A percentile compares a stretch with the other conserved stretches of the same genome.
These are phyloP conservation scores for Trichoderma gamsii DNA, from an alignment of 495 filamentous ascomycete genomes.

Conservation along the genomic window DNA sequence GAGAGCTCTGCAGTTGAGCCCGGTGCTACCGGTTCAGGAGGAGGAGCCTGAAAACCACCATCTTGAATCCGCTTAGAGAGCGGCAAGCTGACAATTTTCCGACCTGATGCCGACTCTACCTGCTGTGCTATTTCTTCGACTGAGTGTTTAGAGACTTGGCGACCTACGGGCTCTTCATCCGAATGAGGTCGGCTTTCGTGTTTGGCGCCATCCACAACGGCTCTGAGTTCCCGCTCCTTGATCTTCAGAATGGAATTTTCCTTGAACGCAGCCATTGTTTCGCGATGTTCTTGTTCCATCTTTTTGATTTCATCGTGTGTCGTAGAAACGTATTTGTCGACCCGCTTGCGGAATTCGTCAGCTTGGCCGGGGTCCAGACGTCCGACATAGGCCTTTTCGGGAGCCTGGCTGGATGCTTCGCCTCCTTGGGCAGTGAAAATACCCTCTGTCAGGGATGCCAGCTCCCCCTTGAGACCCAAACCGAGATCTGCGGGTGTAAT, in stretches of 20 bases:
- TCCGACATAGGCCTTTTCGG: constrained; percentile 48
- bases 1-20: constrained; percentile 31
- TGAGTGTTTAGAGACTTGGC: constrained; percentile 17
- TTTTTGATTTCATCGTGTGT: constrained; percentile 73
- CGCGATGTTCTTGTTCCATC: constrained; percentile 71
- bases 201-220: constrained; percentile 35
- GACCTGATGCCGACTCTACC: constrained; percentile 51
- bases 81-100: constrained; percentile 50
- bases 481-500: constrained; percentile 86
- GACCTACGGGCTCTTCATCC: background rate
- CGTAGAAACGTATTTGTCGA: constrained; percentile 55
- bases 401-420: constrained; percentile 48
- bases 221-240: constrained; percentile 58
- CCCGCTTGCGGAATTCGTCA: constrained; percentile 71
- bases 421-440: constrained; percentile 55
- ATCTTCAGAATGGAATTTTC: constrained; percentile 56
- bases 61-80: constrained; percentile 63
- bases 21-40: constrained; percentile 14
- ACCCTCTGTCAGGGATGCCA: constrained; percentile 72
- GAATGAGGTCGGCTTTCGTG: background rate
- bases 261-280: constrained; percentile 65
- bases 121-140: constrained; percentile 56
- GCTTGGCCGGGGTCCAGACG: constrained; percentile 61
- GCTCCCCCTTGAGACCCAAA: constrained; percentile 77
- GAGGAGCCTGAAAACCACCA: constrained; percentile 52